A percentile compares a stretch with the other conserved stretches of the same genome.
Evolutionary conservation across 1,284 basidiomycete species (phyloP).

Genomic region (Naganishia albida): DNA sequence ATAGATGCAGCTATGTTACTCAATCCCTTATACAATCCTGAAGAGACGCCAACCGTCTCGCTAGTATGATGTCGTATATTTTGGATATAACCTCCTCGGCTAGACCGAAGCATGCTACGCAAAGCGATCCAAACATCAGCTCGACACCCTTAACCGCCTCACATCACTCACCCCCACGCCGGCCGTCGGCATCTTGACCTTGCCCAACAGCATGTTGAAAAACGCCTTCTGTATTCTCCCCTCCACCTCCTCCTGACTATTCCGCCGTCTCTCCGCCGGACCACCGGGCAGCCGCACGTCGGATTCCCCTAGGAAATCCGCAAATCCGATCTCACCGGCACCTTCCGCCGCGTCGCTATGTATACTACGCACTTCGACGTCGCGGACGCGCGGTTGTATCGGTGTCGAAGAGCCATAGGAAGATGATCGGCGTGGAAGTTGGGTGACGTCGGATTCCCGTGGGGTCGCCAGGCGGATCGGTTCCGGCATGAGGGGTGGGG

Average conservation of each 20-base stretch:
- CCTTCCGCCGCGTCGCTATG: not conserved
- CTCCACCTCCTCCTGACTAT: slow-evolving; percentile 23
- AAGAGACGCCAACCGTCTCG: no score
- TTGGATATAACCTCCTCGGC: no score
- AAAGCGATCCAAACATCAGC: no score
- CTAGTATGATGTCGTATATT: no score
- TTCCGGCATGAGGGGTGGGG: not conserved
- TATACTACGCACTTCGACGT: no score
- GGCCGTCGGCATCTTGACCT: slow-evolving; percentile 6
- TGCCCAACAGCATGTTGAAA: slow-evolving; percentile 20
- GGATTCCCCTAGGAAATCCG: slow-evolving; percentile 8
- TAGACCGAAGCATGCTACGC: no score
- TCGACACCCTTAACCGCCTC: no score
- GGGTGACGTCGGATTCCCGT: slow-evolving; percentile 3
- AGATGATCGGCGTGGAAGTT: slow-evolving; percentile 1
- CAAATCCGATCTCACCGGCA: not conserved
- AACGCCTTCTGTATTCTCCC: slow-evolving; percentile 20
- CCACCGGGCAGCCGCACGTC: not conserved
- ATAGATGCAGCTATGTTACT: no score
- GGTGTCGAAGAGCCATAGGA: not conserved
- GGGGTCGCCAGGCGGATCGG: not conserved
- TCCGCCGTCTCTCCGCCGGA: slow-evolving; percentile 3
- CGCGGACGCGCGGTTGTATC: not conserved
- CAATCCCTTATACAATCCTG: no score
- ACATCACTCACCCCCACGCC: not conserved